Evolutionary conservation across 2,329 filamentous ascomycete genomes (phyloP).

Genomic region (Fusarium globosum): DNA sequence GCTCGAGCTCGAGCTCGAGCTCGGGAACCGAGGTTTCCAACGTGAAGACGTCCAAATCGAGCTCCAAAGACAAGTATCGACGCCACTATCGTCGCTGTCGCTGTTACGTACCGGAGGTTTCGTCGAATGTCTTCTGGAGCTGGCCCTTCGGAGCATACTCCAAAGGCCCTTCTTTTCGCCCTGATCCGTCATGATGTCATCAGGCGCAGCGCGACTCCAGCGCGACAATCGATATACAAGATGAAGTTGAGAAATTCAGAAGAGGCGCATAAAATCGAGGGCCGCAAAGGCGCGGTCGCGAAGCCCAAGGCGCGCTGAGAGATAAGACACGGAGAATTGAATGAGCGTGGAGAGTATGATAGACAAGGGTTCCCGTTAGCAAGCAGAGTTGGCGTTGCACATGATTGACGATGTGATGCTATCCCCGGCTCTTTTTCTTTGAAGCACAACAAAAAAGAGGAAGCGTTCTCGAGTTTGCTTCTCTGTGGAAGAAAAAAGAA

Average conservation of each 20-base stretch:
- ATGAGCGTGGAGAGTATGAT: neutral
- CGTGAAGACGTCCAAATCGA: neutral
- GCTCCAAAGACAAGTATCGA: neutral
- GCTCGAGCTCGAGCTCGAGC: no score
- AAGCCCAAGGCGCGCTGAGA: constrained; percentile 30
- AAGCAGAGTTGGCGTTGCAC: constrained; percentile 32
- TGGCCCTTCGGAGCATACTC: constrained; percentile 62
- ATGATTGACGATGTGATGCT: constrained; percentile 20
- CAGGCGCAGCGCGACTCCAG: constrained; percentile 19
- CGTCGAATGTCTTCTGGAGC: constrained; percentile 46
- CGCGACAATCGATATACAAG: constrained; percentile 21
- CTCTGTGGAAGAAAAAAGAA: constrained; percentile 5
- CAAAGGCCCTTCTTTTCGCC: constrained; percentile 58
- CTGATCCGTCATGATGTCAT: constrained; percentile 50
- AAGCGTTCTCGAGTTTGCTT: neutral
- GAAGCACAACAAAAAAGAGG: neutral
- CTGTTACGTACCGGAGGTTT: constrained; percentile 39
- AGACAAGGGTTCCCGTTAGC: constrained; percentile 25
- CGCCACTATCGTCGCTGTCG: neutral
- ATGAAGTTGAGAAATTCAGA: neutral
- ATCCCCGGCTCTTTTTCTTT: neutral
- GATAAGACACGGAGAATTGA: constrained; percentile 13
- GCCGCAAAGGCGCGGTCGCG: constrained; percentile 33
- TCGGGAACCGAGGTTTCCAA: constrained; percentile 1
- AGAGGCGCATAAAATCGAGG: constrained; percentile 3